phyloP scores from a whole-genome alignment of 345 rosid genomes.

The Eucalyptus coolabah region DNA sequence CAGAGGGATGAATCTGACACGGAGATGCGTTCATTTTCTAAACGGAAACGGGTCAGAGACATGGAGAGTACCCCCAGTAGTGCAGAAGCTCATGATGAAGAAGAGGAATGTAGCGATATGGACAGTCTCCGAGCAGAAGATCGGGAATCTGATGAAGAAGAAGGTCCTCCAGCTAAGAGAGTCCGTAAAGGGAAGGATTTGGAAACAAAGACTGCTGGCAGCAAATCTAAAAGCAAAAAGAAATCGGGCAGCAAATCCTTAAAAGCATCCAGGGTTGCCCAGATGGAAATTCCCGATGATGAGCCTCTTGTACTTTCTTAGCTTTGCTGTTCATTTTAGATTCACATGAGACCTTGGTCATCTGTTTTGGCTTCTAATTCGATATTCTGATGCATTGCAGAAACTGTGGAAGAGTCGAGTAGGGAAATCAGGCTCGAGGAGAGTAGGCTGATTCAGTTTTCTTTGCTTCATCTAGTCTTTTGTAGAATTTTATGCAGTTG shows the following conservation, averaged over 20 bases:
- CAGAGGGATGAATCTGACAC: constrained; percentile 25
- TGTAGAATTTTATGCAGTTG: not conserved
- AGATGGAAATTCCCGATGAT: constrained; percentile 60
- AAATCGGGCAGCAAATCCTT: constrained; percentile 1
- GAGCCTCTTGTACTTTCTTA: constrained; percentile 75
- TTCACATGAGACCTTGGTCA: not conserved
- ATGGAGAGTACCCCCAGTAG: constrained; percentile 11
- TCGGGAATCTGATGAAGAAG: constrained; percentile 8
- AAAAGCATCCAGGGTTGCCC: constrained; percentile 6
- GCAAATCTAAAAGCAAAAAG: constrained; percentile 3
- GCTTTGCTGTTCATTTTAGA: not conserved
- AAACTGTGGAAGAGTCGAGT: constrained; percentile 8
- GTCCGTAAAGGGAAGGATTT: not conserved
- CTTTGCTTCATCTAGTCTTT: not conserved
- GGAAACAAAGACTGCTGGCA: constrained; percentile 12
- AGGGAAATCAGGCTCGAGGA: not conserved
- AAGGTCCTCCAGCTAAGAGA: not conserved
- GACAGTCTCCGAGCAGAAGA: not conserved
- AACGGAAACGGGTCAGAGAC: constrained; percentile 19
- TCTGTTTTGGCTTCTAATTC: not conserved
- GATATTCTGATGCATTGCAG: constrained; percentile 31
- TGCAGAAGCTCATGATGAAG: constrained; percentile 28
- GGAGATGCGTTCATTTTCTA: constrained; percentile 20
- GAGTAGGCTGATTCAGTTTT: not conserved
- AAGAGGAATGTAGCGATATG: constrained; percentile 12